A percentile compares a stretch with the other conserved stretches of the same genome.
Conservation (phyloP, 345 rosid species). For the Eucalyptus cloeziana region DNA sequence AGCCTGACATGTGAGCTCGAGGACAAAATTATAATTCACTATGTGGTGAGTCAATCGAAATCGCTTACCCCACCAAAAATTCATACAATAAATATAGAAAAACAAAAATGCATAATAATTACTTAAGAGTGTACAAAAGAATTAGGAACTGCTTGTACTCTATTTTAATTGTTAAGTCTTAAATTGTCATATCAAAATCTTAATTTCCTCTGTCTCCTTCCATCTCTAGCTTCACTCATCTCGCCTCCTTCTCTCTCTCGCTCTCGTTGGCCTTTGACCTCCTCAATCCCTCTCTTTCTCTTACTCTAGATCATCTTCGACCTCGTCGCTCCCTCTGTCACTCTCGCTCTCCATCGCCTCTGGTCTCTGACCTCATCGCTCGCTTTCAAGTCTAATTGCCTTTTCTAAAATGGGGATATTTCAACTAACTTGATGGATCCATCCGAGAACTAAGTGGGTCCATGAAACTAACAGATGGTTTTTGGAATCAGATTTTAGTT, state of each 20-base stretch:
- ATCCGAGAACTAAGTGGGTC: too few species aligned
- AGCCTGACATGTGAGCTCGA: background rate
- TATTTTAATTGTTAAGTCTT: too few species aligned
- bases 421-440: background rate
- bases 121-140: background rate
- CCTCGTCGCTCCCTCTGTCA: rapidly evolving
- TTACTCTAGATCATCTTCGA: background rate
- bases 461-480: background rate
- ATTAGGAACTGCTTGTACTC: background rate
- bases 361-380: too few species aligned
- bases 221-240: background rate
- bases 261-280: background rate
- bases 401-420: background rate
- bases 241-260: background rate
- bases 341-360: background rate
- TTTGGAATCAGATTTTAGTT: too few species aligned
- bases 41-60: background rate
- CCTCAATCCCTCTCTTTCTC: background rate
- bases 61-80: background rate
- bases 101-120: background rate
- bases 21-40: background rate
- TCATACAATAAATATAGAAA: background rate
- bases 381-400: background rate
- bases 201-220: too few species aligned
- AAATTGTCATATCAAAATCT: background rate